phyloP scores from a whole-genome alignment of 495 filamentous ascomycete species.

The Penicillium samsonianum region DNA sequence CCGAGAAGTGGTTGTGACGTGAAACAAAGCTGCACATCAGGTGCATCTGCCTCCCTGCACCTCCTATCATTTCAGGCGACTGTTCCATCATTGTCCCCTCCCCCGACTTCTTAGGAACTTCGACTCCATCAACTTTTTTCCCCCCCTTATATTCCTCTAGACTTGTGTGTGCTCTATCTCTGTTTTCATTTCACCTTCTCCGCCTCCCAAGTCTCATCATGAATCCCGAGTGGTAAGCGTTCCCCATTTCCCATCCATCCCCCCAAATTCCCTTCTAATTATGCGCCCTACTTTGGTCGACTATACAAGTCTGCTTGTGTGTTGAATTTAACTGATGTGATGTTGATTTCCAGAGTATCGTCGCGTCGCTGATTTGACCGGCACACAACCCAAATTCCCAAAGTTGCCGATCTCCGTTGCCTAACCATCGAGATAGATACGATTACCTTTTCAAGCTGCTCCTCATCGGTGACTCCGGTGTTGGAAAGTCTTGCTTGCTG shows the following conservation, averaged over 20 bases:
- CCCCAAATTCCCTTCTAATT: slow-evolving; percentile 6
- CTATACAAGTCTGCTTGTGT: neutral
- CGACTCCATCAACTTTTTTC: slow-evolving; percentile 9
- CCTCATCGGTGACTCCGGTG: slow-evolving; percentile 99
- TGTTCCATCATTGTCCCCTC: slow-evolving; percentile 22
- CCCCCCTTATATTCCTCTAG: slow-evolving; percentile 3
- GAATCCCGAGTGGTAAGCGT: slow-evolving; percentile 93
- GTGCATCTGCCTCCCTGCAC: slow-evolving; percentile 35
- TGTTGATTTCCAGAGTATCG: slow-evolving; percentile 27
- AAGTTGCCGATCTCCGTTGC: slow-evolving; percentile 19
- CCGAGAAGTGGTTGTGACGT: slow-evolving; percentile 20
- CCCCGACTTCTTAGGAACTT: slow-evolving; percentile 13
- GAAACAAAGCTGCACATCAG: slow-evolving; percentile 39
- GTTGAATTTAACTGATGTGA: slow-evolving; percentile 8
- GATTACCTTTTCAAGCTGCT: slow-evolving; percentile 99
- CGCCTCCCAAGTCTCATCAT: slow-evolving; percentile 53
- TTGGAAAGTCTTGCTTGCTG: slow-evolving; percentile 98
- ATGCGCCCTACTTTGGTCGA: slow-evolving; percentile 11
- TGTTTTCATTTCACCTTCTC: neutral
- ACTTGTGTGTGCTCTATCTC: slow-evolving; percentile 1
- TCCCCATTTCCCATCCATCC: slow-evolving; percentile 20
- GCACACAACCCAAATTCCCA: slow-evolving; percentile 8
- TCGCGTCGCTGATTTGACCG: slow-evolving; percentile 1
- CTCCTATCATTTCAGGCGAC: slow-evolving; percentile 41
- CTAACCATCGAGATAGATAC: slow-evolving; percentile 69